These are phyloP conservation scores for Exobasidium rhododendri DNA, from an alignment of 1,284 basidiomycete species.

Conservation along the genomic window DNA sequence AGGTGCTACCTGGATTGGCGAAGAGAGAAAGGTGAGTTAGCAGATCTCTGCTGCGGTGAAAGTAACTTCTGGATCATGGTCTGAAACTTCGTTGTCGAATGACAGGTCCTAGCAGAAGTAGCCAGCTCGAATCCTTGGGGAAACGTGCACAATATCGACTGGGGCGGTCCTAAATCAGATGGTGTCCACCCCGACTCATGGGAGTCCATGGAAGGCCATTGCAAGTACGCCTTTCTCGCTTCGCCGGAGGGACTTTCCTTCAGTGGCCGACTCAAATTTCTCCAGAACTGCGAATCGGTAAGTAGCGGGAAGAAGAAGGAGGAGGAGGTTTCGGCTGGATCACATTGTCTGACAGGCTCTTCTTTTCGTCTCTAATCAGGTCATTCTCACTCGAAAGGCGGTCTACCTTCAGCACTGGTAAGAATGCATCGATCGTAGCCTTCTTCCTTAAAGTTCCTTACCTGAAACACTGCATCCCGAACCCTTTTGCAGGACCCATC, in stretches of 20 bases:
- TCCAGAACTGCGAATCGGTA: neutral
- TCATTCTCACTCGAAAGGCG: neutral
- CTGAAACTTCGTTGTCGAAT: neutral
- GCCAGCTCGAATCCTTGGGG: neutral
- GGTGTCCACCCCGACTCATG: neutral
- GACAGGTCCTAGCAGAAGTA: neutral
- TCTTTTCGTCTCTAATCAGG: too few species aligned
- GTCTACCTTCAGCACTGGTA: neutral
- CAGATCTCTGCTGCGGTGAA: neutral
- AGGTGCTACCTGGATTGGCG: neutral
- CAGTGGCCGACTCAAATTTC: neutral
- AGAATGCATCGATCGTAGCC: too few species aligned
- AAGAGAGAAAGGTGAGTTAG: neutral
- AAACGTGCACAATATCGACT: neutral
- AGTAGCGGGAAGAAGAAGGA: too few species aligned
- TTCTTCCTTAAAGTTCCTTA: too few species aligned
- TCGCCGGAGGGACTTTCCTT: neutral
- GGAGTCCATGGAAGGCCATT: neutral
- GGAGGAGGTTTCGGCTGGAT: too few species aligned
- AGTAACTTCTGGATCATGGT: neutral
- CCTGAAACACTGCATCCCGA: too few species aligned
- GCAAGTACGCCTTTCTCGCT: neutral
- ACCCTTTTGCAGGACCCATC: neutral
- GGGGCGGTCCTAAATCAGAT: neutral
- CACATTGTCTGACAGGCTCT: too few species aligned